These are phyloP conservation scores for Didymella keratinophila DNA, from an alignment of 2,329 filamentous ascomycete species.

Conservation along the genomic window DNA sequence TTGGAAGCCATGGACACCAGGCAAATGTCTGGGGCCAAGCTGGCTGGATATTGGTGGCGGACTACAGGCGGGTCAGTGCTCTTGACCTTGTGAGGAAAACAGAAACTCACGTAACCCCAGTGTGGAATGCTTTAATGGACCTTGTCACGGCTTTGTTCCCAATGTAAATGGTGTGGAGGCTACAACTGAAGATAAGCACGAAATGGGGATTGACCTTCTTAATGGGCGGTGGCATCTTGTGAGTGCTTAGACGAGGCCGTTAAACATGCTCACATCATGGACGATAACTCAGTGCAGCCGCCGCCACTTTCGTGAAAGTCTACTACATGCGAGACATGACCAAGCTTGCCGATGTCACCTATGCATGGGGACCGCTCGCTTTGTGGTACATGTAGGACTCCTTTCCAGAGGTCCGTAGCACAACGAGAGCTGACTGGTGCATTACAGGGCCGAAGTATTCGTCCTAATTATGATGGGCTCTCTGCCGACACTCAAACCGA, in stretches of 20 bases:
- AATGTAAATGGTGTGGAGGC: not conserved
- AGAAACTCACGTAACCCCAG: not conserved
- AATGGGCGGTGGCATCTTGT: not conserved
- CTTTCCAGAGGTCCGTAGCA: not conserved
- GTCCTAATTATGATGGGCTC: conserved; percentile 44
- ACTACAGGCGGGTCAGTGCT: conserved; percentile 1
- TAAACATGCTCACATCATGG: not conserved
- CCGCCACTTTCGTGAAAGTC: conserved; percentile 6
- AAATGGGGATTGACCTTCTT: not conserved
- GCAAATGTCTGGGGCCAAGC: not conserved
- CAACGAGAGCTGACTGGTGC: not conserved
- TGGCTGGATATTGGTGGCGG: conserved; percentile 1
- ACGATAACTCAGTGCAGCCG: not conserved
- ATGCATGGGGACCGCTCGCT: conserved; percentile 4
- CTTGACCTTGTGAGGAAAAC: no score
- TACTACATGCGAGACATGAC: conserved; percentile 10
- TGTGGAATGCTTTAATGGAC: not conserved
- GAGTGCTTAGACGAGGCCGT: not conserved
- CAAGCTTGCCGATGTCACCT: conserved; percentile 6
- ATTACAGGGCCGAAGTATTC: conserved; percentile 2
- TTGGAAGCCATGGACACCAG: not conserved
- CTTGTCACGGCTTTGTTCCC: not conserved
- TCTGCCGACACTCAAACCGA: conserved; percentile 45
- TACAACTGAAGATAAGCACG: not conserved
- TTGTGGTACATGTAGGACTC: conserved; percentile 4